These are phyloP conservation scores for Arthrobotrys conoides DNA, from an alignment of 2,329 filamentous ascomycete species.

Conservation along the genomic window DNA sequence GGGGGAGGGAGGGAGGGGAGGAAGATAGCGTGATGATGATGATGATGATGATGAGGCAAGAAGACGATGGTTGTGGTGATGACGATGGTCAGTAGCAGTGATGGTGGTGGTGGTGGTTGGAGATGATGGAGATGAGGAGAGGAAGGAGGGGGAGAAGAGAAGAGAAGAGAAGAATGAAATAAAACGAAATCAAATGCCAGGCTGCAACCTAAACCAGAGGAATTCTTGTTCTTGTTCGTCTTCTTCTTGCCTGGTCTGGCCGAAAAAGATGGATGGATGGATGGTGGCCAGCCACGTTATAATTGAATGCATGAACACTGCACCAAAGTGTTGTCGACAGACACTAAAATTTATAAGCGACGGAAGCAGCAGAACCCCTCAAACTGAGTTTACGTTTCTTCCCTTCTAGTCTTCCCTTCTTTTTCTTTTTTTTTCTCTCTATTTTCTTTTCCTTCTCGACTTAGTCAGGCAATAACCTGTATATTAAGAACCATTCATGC, in stretches of 20 bases:
- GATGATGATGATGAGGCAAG: background rate
- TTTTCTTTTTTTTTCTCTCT: background rate
- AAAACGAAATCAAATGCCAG: background rate
- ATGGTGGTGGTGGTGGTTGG: background rate
- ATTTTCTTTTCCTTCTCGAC: background rate
- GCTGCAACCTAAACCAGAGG: too few relatives aligned
- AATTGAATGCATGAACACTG: background rate
- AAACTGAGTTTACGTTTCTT: conserved; percentile 6
- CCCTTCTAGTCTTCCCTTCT: too few relatives aligned
- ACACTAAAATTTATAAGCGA: conserved; percentile 3
- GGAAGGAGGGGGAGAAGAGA: background rate
- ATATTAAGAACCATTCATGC: background rate
- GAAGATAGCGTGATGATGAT: conserved; percentile 1
- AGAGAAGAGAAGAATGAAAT: background rate
- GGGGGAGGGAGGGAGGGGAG: background rate
- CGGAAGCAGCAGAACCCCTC: conserved; percentile 13
- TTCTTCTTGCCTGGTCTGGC: too few relatives aligned
- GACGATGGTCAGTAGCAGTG: conserved; percentile 1
- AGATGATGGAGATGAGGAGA: background rate
- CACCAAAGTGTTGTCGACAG: conserved; percentile 32
- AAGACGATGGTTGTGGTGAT: conserved; percentile 12
- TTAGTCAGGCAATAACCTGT: background rate
- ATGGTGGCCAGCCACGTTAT: conserved; percentile 28
- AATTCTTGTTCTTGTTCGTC: too few relatives aligned
- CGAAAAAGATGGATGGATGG: background rate